These are phyloP conservation scores for Cardamine resedifolia DNA, from an alignment of 345 rosid genomes.

Conservation along the genomic window DNA sequence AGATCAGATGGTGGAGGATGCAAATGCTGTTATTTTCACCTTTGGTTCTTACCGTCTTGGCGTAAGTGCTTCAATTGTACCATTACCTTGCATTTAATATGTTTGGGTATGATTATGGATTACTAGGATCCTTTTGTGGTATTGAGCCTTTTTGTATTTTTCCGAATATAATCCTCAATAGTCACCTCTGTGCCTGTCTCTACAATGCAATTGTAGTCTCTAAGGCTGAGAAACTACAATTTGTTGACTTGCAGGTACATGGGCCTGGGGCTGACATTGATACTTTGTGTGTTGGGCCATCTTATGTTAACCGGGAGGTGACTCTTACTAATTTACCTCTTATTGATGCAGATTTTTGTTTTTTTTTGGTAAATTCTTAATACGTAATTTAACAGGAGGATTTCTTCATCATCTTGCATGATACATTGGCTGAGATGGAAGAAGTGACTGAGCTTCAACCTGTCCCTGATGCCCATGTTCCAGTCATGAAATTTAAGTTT, in stretches of 20 bases:
- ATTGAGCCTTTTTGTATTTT: neutral
- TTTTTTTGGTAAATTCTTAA: conserved; percentile 11
- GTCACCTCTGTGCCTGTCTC: neutral
- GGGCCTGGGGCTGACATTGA: conserved; percentile 96
- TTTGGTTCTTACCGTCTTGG: conserved; percentile 95
- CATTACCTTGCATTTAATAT: neutral
- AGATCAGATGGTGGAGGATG: conserved; percentile 93
- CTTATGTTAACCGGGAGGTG: conserved; percentile 88
- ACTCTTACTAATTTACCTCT: conserved; percentile 15
- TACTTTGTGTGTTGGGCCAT: conserved; percentile 92
- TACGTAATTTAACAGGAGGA: conserved; percentile 55
- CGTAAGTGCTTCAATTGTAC: conserved; percentile 47
- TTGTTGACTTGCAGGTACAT: conserved; percentile 59
- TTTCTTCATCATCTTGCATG: conserved; percentile 75
- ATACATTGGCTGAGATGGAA: conserved; percentile 67
- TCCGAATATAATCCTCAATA: neutral
- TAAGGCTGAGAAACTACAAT: neutral
- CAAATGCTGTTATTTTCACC: conserved; percentile 85
- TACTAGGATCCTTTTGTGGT: neutral
- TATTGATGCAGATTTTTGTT: neutral
- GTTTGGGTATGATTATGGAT: neutral
- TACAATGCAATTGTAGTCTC: neutral
- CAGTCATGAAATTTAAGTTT: conserved; percentile 93
- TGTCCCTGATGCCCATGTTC: conserved; percentile 96
- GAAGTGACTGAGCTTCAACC: conserved; percentile 90